Base-by-base conservation (phyloP, 2,329 filamentous ascomycete species). In the Arthrobotrys megalospora region DNA sequence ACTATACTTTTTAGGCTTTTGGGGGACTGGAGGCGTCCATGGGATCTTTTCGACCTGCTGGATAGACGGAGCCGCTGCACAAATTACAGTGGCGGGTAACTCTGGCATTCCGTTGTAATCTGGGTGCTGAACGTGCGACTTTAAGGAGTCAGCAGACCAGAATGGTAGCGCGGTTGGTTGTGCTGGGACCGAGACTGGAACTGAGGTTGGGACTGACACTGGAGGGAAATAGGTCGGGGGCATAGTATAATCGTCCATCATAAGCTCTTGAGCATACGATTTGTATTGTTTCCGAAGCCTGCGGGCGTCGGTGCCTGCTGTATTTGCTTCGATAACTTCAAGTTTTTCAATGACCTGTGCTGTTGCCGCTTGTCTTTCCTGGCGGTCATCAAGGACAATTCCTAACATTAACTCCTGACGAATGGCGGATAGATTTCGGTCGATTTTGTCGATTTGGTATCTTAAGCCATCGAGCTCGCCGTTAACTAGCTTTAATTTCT, bases 281-380 rank as follows among this genome's bases (percentile, higher is more conserved):
- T 55, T 68, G 19, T 68, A 68, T 28, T 55, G 34, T 53, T 68
- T 68, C 34, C 48, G 19, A n/a, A 68, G 47, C 34, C 36, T 55
- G 6, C 34, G 34, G 11, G 64, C 64, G 24, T 68, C 64, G 10
- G 64, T 36, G 2, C 12, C 48, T 8, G n/a, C 34, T 7, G 47
- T 67, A 34, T 67, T 68, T 19, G 47, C 38, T 14, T 68, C 64
- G 36, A 68, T 68, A n/a, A 41, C 16, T 11, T 55, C 64, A n/a
- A 68, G 64, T n/a, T 68, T 47, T 21, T 45, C 34, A n/a, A 19
- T 19, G 16, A 68, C 36, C 8, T 36, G n/a, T 7, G 48, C n/a
- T 38, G n/a, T 53, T 16, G 47, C 38, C 16, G 16, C 41, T 38
- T 47, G 47, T 32, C 64, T 32, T 68, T 68, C 64, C 7, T 14